phyloP scores from a whole-genome alignment of 1,139 yeast genomes.

The Taphrina populina region DNA sequence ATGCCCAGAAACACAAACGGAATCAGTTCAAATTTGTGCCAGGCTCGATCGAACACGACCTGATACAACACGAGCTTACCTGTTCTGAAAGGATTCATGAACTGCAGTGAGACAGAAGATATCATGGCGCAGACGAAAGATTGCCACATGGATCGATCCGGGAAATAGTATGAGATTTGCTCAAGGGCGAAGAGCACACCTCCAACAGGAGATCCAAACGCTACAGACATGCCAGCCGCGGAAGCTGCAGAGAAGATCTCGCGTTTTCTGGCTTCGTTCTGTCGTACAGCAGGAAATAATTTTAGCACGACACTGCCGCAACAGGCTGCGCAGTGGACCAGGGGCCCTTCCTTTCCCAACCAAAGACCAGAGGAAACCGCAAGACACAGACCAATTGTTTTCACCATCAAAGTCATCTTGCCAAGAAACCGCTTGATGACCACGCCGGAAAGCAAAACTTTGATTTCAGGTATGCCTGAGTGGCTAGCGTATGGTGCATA shows the following conservation, averaged over 20 bases:
- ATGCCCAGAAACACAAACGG: constrained; percentile 55
- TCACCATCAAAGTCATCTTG: constrained; percentile 55
- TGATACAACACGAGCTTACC: constrained; percentile 65
- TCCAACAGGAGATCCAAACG: constrained; percentile 69
- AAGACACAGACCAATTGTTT: constrained; percentile 54
- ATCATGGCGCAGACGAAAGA: constrained; percentile 62
- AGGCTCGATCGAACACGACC: constrained; percentile 56
- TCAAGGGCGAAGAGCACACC: constrained; percentile 66
- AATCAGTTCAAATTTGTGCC: constrained; percentile 55
- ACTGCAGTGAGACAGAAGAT: constrained; percentile 57
- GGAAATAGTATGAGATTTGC: constrained; percentile 61
- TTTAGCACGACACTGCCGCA: constrained; percentile 62
- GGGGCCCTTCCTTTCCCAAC: constrained; percentile 68
- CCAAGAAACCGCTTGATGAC: constrained; percentile 59
- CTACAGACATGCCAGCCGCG: constrained; percentile 69
- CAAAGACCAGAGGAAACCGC: constrained; percentile 67
- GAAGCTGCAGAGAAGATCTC: constrained; percentile 65
- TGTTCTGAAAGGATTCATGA: constrained; percentile 62
- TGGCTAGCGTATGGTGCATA: constrained; percentile 53
- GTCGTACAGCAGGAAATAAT: constrained; percentile 52
- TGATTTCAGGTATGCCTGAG: constrained; percentile 65
- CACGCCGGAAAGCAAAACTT: constrained; percentile 58
- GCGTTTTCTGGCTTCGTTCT: constrained; percentile 58
- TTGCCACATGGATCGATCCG: constrained; percentile 59
- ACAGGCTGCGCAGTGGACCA: constrained; percentile 67